Conservation (phyloP, 2,329 filamentous ascomycete genomes). For the Aspergillus sp. region DNA sequence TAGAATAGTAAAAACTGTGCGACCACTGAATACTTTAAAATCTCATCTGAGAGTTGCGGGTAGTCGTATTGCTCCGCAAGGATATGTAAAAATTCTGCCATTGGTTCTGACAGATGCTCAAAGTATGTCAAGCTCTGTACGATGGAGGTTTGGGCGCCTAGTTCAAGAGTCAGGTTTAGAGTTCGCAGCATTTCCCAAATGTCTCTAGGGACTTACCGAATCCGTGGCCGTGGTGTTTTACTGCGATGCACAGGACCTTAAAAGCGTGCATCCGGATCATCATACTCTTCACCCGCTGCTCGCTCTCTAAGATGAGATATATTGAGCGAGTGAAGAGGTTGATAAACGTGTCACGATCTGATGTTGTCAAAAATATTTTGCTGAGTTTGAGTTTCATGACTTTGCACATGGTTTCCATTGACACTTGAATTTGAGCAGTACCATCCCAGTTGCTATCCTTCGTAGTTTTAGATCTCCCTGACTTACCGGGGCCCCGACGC, state of each 20-base stretch:
- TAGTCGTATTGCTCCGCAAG: constrained; percentile 97
- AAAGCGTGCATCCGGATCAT: constrained; percentile 94
- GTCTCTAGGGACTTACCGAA: constrained; percentile 62
- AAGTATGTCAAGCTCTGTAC: constrained; percentile 98
- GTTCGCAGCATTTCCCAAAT: background rate
- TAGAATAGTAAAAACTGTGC: background rate
- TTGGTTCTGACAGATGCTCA: constrained; percentile 96
- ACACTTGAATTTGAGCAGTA: constrained; percentile 78
- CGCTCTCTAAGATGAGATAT: constrained; percentile 91
- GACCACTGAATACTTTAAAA: constrained; percentile 58
- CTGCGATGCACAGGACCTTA: constrained; percentile 91
- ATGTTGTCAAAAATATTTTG: constrained; percentile 93
- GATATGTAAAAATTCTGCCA: constrained; percentile 97
- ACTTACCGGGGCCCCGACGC: constrained; percentile 72
- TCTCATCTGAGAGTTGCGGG: constrained; percentile 89
- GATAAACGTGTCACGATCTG: constrained; percentile 93
- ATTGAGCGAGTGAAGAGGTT: constrained; percentile 87
- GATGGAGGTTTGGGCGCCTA: constrained; percentile 94
- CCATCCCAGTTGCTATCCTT: constrained; percentile 88
- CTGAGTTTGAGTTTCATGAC: constrained; percentile 88
- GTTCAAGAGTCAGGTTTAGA: constrained; percentile 18
- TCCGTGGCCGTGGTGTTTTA: constrained; percentile 96
- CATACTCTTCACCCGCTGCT: constrained; percentile 85
- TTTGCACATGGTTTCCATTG: constrained; percentile 93
- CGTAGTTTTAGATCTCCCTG: constrained; percentile 66